phyloP scores from a whole-genome alignment of 108 stramenopile genomes.

The Skeletonema menzelii region DNA sequence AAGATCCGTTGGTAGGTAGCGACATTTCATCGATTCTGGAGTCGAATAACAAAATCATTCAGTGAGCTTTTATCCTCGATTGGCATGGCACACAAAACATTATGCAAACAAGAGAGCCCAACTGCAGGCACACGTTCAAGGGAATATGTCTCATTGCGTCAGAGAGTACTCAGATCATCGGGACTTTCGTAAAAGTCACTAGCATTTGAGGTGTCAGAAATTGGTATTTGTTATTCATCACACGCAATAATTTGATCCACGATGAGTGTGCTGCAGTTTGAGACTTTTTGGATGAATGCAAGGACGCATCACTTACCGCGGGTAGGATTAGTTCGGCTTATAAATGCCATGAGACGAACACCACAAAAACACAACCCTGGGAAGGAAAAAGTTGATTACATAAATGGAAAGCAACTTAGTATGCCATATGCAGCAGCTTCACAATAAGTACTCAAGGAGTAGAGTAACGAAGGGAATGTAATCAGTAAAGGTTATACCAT shows the following conservation, averaged over 20 bases:
- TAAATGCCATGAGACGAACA: neutral
- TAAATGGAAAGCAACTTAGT: neutral
- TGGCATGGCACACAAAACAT: no score
- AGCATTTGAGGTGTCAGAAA: slow-evolving; percentile 22
- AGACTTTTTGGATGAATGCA: neutral
- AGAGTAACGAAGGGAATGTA: neutral
- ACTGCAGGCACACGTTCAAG: neutral
- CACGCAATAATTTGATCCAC: neutral
- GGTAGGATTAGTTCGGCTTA: neutral
- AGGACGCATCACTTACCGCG: neutral
- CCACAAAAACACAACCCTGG: neutral
- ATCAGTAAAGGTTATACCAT: slow-evolving; percentile 4
- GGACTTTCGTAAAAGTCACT: slow-evolving; percentile 6
- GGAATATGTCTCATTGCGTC: neutral
- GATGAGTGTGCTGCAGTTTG: neutral
- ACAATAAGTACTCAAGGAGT: neutral
- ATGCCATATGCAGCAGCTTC: neutral
- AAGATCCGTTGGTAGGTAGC: no score
- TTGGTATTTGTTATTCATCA: slow-evolving; percentile 11
- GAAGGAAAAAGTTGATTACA: neutral
- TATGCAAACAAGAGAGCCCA: neutral
- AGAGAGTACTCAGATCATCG: slow-evolving; percentile 18
- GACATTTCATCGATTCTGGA: neutral
- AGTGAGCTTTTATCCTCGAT: neutral
- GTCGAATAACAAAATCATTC: neutral